Conservation (phyloP, 2,329 filamentous ascomycete species). For the Ophiostoma sp. region DNA sequence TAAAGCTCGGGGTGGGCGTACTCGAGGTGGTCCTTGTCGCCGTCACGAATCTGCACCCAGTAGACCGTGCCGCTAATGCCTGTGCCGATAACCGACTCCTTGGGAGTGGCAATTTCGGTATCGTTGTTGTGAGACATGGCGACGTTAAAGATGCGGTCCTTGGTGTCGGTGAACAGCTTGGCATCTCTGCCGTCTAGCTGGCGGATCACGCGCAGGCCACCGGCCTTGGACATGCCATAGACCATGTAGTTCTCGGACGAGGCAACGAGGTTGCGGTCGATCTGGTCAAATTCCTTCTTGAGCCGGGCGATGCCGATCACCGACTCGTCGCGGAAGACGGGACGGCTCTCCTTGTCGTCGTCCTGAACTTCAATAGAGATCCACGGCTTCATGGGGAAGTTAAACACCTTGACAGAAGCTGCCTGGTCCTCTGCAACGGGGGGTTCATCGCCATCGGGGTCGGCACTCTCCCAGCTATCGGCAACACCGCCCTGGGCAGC, state of each 20-base stretch:
- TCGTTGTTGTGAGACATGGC: conserved; percentile 66
- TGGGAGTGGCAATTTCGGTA: conserved; percentile 51
- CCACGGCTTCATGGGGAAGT: conserved; percentile 95
- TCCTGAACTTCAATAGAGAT: conserved; percentile 76
- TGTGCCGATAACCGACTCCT: conserved; percentile 83
- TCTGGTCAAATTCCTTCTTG: conserved; percentile 97
- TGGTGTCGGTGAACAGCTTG: conserved; percentile 84
- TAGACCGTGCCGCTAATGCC: conserved; percentile 96
- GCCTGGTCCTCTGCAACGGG: conserved; percentile 56
- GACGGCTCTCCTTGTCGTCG: conserved; percentile 49
- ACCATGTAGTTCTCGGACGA: conserved; percentile 88
- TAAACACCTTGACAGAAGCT: conserved; percentile 72
- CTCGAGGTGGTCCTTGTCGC: conserved; percentile 72
- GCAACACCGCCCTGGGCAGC: conserved; percentile 58
- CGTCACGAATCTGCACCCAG: conserved; percentile 77
- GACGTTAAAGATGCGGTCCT: conserved; percentile 93
- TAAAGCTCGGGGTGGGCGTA: conserved; percentile 75
- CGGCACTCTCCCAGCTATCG: conserved; percentile 90
- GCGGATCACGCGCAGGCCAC: conserved; percentile 85
- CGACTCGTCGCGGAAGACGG: conserved; percentile 65
- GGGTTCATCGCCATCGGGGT: conserved; percentile 58
- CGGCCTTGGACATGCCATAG: conserved; percentile 89
- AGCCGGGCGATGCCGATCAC: conserved; percentile 90
- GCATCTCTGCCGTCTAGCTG: conserved; percentile 90
- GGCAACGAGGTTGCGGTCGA: conserved; percentile 87